Evolutionary conservation across 805 yeast genomes (phyloP).

Genomic region (Zygosaccharomyces pseudorouxii): DNA sequence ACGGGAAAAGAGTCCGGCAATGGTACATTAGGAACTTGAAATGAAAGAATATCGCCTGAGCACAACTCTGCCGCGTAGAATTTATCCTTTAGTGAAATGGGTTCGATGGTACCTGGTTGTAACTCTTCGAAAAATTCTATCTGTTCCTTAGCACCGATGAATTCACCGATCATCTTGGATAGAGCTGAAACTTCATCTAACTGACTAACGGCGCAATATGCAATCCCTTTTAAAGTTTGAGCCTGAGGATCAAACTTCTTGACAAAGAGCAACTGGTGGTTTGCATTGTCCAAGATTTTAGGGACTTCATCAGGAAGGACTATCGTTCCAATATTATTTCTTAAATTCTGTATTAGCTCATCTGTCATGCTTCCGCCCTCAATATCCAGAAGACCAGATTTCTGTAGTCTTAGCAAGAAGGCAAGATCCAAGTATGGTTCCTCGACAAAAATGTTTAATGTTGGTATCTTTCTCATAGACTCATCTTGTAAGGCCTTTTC

Average conservation of each 20-base stretch:
- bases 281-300: conserved; percentile 10
- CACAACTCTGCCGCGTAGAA: conserved; percentile 53
- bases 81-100: conserved; percentile 37
- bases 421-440: conserved; percentile 41
- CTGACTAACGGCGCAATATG: conserved; percentile 51
- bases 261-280: conserved; percentile 40
- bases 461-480: conserved; percentile 40
- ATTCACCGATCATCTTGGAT: conserved; percentile 38
- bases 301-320: conserved; percentile 13
- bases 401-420: conserved; percentile 19
- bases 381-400: conserved; percentile 9
- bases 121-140: conserved; percentile 56
- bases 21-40: conserved; percentile 19
- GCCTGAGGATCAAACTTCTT: conserved; percentile 60
- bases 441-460: conserved; percentile 61
- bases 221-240: conserved; percentile 59
- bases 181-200: conserved; percentile 43
- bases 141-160: conserved; percentile 38
- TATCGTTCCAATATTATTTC: conserved; percentile 15
- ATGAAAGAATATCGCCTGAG: conserved; percentile 61
- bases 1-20: conserved; percentile 29
- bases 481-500: conserved; percentile 48
- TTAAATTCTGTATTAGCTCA: conserved; percentile 22
- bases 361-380: conserved; percentile 16
- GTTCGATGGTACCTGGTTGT: conserved; percentile 48